phyloP scores from a whole-genome alignment of 2,329 filamentous ascomycete genomes.

The Cadophora malorum region DNA sequence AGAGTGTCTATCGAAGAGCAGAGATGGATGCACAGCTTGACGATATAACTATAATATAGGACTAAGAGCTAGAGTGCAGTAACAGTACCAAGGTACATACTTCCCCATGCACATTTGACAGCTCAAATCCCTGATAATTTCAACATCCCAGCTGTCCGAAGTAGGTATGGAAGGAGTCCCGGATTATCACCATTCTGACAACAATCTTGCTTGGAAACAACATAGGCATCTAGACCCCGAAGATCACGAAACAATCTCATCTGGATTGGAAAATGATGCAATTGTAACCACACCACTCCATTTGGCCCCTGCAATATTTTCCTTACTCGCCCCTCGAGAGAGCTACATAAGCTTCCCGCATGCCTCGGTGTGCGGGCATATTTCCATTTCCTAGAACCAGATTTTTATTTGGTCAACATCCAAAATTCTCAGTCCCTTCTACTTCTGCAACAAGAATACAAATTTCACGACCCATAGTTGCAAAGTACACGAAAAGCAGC shows the following conservation, averaged over 20 bases:
- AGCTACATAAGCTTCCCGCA: constrained; percentile 10
- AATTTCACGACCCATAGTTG: constrained; percentile 17
- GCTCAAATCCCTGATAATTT: constrained; percentile 2
- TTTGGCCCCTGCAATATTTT: not conserved
- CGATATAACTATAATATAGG: too few relatives aligned
- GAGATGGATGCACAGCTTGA: too few relatives aligned
- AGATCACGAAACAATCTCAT: not conserved
- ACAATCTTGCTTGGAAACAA: not conserved
- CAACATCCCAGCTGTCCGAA: not conserved
- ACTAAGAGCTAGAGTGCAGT: too few relatives aligned
- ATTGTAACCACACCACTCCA: not conserved
- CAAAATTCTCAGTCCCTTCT: not conserved
- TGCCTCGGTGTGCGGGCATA: not conserved
- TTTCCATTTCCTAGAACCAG: not conserved
- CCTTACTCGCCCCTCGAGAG: not conserved
- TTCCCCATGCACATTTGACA: not conserved
- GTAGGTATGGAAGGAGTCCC: not conserved
- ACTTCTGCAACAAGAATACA: not conserved
- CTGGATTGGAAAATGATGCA: not conserved
- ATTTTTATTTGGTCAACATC: not conserved
- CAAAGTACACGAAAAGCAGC: constrained; percentile 26
- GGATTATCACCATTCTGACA: not conserved
- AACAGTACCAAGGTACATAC: too few relatives aligned
- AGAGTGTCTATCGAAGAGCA: too few relatives aligned
- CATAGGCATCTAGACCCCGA: not conserved